Evolutionary conservation across 164 flowering plant species (phyloP).

Genomic region (Protea cynaroides): DNA sequence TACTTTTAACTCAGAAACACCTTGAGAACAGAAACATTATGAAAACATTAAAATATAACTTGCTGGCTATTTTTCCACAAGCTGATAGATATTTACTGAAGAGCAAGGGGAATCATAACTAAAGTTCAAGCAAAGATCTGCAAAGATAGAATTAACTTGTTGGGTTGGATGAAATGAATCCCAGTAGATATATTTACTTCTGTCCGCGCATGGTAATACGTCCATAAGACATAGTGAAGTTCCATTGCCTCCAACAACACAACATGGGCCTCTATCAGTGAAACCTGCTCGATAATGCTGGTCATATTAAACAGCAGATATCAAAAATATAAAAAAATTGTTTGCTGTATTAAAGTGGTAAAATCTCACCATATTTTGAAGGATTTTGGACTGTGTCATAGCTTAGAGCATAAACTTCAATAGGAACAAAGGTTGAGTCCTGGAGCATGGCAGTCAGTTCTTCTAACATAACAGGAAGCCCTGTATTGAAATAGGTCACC

Average conservation of each 20-base stretch:
- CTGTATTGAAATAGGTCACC: conserved; percentile 26
- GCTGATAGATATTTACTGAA: background rate
- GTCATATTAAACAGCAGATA: too few species aligned
- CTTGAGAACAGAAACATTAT: too few species aligned
- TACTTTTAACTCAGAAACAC: too few species aligned
- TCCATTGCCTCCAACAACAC: conserved; percentile 32
- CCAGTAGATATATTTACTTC: conserved; percentile 29
- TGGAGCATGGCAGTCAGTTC: conserved; percentile 24
- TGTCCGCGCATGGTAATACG: conserved; percentile 23
- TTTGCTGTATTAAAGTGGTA: background rate
- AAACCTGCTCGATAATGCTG: conserved; percentile 25
- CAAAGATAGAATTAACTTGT: background rate
- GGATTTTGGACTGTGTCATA: conserved; percentile 35
- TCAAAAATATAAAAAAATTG: background rate
- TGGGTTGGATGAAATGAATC: conserved; percentile 42
- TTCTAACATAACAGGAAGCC: conserved; percentile 25
- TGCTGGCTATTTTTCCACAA: too few species aligned
- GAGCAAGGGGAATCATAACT: background rate
- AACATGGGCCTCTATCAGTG: conserved; percentile 35
- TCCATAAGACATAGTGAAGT: conserved; percentile 35
- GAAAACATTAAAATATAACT: too few species aligned
- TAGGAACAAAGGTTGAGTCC: conserved; percentile 33
- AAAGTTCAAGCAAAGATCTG: background rate
- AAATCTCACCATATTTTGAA: conserved; percentile 32
- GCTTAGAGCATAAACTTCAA: conserved; percentile 17